Evolutionary conservation across 106 monocot genomes (phyloP).

Genomic region (Apostasia ramifera): DNA sequence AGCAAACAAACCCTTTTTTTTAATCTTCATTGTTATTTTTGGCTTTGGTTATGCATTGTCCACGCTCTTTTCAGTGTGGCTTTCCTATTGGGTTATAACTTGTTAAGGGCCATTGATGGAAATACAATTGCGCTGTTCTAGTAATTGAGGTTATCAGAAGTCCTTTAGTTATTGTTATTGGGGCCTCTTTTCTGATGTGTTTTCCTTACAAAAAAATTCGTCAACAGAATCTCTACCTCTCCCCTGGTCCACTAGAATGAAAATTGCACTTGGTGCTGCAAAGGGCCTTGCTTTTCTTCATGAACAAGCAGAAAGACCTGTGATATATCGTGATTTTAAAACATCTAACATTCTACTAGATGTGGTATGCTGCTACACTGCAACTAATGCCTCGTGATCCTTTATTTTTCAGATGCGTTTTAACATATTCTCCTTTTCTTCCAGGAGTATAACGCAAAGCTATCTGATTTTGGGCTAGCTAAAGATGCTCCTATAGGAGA

Average conservation of each 20-base stretch:
- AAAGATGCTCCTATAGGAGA: slow-evolving; percentile 8
- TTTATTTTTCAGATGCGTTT: background rate
- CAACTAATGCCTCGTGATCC: background rate
- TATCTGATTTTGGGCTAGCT: slow-evolving; percentile 32
- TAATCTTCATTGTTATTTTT: too few relatives aligned
- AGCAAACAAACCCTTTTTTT: too few relatives aligned
- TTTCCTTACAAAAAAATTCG: too few relatives aligned
- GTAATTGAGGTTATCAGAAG: too few relatives aligned
- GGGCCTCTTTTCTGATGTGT: too few relatives aligned
- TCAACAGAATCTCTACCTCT: slow-evolving; percentile 9
- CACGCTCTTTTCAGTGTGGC: too few relatives aligned
- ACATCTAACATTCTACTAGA: slow-evolving; percentile 37
- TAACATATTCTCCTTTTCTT: background rate
- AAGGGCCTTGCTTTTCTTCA: slow-evolving; percentile 21
- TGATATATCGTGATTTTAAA: slow-evolving; percentile 18
- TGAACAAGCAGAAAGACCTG: slow-evolving; percentile 14
- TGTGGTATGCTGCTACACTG: slow-evolving; percentile 18
- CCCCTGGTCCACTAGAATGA: slow-evolving; percentile 16
- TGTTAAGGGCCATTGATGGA: too few relatives aligned
- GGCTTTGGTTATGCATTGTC: too few relatives aligned
- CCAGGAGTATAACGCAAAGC: slow-evolving; percentile 56
- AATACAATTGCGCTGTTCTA: too few relatives aligned
- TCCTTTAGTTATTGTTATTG: too few relatives aligned
- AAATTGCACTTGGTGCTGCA: slow-evolving; percentile 18
- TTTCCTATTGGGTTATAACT: too few relatives aligned